Base-by-base conservation (phyloP, 2,329 filamentous ascomycete genomes). In the Penicillium sp. region DNA sequence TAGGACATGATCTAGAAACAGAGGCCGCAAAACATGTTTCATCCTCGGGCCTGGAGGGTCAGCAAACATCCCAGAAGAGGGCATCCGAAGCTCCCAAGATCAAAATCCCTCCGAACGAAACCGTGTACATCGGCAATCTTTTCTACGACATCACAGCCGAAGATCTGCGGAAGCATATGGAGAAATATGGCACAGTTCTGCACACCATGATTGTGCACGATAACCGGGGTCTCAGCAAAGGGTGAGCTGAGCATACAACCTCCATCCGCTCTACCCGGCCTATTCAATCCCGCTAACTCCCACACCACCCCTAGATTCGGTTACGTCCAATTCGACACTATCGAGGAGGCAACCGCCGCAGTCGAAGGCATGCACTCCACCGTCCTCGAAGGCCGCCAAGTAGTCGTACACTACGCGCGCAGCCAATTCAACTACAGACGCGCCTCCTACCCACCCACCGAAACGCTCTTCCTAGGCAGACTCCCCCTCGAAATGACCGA, bases 401-500 rank as follows among this genome's bases (percentile, higher is more conserved):
- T 90, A 53, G 78, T 84, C 28, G 84, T 89, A 53, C 85, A 89
- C 69, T 89, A 81, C 71, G 83, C 87, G 63, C 67, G 65, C 45
- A 61, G 54, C 15, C 56, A 71, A 69, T 51, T 71, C 63, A 54
- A 63, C 62, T 55, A 55, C 63, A 48, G 63, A 61, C 34, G 48
- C 43, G 41, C 35, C 4, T 25, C 49, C 14, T 80, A 80, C 68
- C 67, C 78, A 42, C 87, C 88, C 3, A 84, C 84, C 54, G 86
- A 83, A 71, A 90, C 88, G 1, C 79, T 96, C 37, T 96, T 90
- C 80, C 85, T 96, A 67, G 91, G 92, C 66, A 95, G 95, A 80
- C 86, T 96, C 77, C 88, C 90, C 11, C 95, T 90, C 72, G 90
- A 96, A 78, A 89, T 93, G 80, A 90, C 89, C 8, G 92, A 96